phyloP scores from a whole-genome alignment of 768 basidiomycete genomes.

The Tylopilus sp. region DNA sequence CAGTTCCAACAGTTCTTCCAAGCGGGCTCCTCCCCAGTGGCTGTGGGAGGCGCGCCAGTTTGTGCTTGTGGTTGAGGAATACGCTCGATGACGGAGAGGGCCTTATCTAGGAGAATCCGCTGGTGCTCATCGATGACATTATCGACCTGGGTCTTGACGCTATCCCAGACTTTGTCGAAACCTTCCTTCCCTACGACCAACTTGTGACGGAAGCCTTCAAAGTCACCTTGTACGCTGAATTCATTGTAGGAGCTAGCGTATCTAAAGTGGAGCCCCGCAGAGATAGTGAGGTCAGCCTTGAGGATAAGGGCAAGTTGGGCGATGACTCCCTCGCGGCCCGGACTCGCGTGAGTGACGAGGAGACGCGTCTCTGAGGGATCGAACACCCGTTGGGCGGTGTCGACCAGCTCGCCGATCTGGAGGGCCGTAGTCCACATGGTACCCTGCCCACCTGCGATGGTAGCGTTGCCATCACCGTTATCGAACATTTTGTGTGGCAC shows the following conservation, averaged over 20 bases:
- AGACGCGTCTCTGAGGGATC: slow-evolving; percentile 93
- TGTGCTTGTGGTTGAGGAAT: slow-evolving; percentile 55
- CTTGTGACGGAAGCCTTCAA: slow-evolving; percentile 84
- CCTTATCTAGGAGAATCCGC: slow-evolving; percentile 83
- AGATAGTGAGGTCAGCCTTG: slow-evolving; percentile 93
- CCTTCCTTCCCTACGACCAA: slow-evolving; percentile 70
- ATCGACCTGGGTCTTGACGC: slow-evolving; percentile 88
- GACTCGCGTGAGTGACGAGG: slow-evolving; percentile 87
- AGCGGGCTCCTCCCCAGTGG: slow-evolving; percentile 77
- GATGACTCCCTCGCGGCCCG: slow-evolving; percentile 91
- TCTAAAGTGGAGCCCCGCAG: slow-evolving; percentile 95
- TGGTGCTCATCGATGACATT: slow-evolving; percentile 89
- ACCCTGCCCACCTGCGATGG: slow-evolving; percentile 97
- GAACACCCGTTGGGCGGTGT: slow-evolving; percentile 92
- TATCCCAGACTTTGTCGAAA: slow-evolving; percentile 94
- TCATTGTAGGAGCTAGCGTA: slow-evolving; percentile 97
- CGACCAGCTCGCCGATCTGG: slow-evolving; percentile 96
- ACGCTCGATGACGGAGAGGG: slow-evolving; percentile 77
- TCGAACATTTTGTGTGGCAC: slow-evolving; percentile 95
- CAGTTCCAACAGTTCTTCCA: slow-evolving; percentile 99
- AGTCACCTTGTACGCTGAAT: slow-evolving; percentile 88
- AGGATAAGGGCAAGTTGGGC: slow-evolving; percentile 85
- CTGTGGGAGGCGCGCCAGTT: slow-evolving; percentile 39
- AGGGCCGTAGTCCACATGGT: slow-evolving; percentile 99
- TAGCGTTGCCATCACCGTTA: slow-evolving; percentile 89